Evolutionary conservation across 2,329 filamentous ascomycete species (phyloP), one percentile per base, ranked within the genome.

Genomic region (Bipolaris bicolor): DNA sequence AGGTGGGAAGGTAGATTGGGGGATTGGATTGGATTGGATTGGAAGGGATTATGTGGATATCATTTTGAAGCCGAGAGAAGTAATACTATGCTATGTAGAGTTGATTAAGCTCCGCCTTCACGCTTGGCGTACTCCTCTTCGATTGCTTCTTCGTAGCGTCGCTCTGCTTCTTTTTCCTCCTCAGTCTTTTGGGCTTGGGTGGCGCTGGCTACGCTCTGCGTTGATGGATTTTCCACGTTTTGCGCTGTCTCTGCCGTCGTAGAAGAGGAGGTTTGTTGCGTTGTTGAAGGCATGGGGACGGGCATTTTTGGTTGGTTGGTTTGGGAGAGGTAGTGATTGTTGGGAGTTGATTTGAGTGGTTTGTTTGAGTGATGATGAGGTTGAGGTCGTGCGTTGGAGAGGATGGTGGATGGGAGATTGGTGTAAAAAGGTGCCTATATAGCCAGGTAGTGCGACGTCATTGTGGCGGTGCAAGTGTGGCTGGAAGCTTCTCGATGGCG

Each of bases 101-200:
- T n/a, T n/a, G n/a, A n/a, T 52, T 67, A 77, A 20, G 74, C 74
- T 26, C 74, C 74, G 0, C 75, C 73, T 63, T 77, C 74, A 3
- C 74, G 49, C 66, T 77, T 77, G 6, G 74, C 74, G 60, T 76
- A 77, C 57, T 77, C 75, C 61, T 76, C 75, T 64, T 77, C 74
- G 29, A 77, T 77, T 7, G 71, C 60, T 64, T 76, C 74, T 51
- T 77, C 70, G 34, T 77, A 77, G 50, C 73, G 26, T 34, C 64
- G 62, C 51, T 76, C 75, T 1, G 73, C 72, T 48, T 73, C 70
- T 13, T 66, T 60, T 59, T 76, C 72, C 9, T 64, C 66, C 52
- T 73, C 68, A 0, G 68, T 71, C 54, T 73, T 74, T 49, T 66
- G 33, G 20, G 67, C 58, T 18, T 70, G 60, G 5, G 52, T 62